Evolutionary conservation across 208 protist genomes (phyloP).

Genomic region (Strigomonas culicis): DNA sequence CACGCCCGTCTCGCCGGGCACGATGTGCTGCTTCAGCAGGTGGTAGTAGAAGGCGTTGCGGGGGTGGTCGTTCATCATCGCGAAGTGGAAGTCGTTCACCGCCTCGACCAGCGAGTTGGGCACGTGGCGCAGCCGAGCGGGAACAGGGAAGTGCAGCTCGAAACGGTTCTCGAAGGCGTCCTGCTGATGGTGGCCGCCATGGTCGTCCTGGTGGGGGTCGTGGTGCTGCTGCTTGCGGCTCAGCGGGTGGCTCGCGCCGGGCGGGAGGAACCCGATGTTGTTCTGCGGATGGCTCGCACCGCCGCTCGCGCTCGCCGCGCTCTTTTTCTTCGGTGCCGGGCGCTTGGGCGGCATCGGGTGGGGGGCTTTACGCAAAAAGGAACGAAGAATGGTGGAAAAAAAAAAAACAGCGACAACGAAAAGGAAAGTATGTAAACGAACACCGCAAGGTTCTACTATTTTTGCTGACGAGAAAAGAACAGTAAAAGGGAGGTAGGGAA

Average conservation of each 20-base stretch:
- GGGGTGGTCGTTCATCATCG: constrained; percentile 92
- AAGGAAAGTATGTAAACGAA: constrained; percentile 20
- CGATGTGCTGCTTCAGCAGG: constrained; percentile 65
- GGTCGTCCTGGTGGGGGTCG: background rate
- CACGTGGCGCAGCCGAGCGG: constrained; percentile 52
- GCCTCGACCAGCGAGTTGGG: constrained; percentile 74
- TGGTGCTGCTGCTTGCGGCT: background rate
- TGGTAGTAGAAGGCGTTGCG: constrained; percentile 91
- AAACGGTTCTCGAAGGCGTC: constrained; percentile 67
- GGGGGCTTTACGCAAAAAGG: too few species aligned
- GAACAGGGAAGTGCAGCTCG: constrained; percentile 68
- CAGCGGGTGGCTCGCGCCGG: constrained; percentile 29
- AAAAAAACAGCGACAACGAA: background rate
- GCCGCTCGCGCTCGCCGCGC: background rate
- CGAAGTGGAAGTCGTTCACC: constrained; percentile 94
- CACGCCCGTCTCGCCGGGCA: constrained; percentile 69
- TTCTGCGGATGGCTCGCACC: constrained; percentile 17
- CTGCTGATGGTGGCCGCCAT: background rate
- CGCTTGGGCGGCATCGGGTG: constrained; percentile 17
- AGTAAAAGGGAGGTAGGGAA: background rate
- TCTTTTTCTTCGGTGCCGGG: background rate
- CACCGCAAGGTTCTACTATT: background rate
- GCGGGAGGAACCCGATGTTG: constrained; percentile 46
- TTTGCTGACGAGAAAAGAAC: background rate
- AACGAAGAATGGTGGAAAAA: too few species aligned